Conservation (phyloP, 768 basidiomycete genomes). For the Lactarius quietus region DNA sequence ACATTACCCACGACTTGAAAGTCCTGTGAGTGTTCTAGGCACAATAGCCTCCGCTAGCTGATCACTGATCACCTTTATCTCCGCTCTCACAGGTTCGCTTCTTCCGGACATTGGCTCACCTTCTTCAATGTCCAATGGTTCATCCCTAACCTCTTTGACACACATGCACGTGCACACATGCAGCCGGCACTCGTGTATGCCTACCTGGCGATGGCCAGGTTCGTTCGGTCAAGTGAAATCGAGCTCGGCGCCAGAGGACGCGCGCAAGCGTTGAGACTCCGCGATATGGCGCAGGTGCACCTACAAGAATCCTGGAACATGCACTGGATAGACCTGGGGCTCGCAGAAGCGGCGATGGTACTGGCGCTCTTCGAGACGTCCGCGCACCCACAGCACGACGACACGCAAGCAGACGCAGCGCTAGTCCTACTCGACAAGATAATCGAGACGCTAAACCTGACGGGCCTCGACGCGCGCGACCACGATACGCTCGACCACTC, state of each 20-base stretch:
- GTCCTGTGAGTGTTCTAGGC: slow-evolving; percentile 44
- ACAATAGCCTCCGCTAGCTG: neutral
- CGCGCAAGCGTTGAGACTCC: slow-evolving; percentile 52
- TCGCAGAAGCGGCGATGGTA: slow-evolving; percentile 75
- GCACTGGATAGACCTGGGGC: slow-evolving; percentile 54
- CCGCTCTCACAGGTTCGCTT: slow-evolving; percentile 49
- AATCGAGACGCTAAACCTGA: slow-evolving; percentile 52
- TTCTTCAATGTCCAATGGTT: slow-evolving; percentile 62
- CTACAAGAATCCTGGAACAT: slow-evolving; percentile 49
- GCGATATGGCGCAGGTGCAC: slow-evolving; percentile 52
- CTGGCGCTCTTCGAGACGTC: slow-evolving; percentile 76
- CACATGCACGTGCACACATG: slow-evolving; percentile 50
- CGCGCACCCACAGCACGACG: slow-evolving; percentile 61
- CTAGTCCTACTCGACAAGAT: slow-evolving; percentile 62
- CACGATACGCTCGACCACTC: slow-evolving; percentile 48
- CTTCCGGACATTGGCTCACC: slow-evolving; percentile 62
- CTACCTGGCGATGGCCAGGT: slow-evolving; percentile 62
- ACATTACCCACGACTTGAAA: slow-evolving; percentile 48
- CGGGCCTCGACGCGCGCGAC: slow-evolving; percentile 55
- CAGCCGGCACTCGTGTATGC: slow-evolving; percentile 72
- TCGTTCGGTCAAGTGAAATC: slow-evolving; percentile 69
- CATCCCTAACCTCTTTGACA: slow-evolving; percentile 47
- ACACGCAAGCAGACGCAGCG: slow-evolving; percentile 49
- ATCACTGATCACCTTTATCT: neutral
- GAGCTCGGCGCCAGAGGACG: slow-evolving; percentile 55